A percentile compares a stretch with the other conserved stretches of the same genome.
Conservation (phyloP, 1,284 basidiomycete genomes). For the Neonothopanus nambi region DNA sequence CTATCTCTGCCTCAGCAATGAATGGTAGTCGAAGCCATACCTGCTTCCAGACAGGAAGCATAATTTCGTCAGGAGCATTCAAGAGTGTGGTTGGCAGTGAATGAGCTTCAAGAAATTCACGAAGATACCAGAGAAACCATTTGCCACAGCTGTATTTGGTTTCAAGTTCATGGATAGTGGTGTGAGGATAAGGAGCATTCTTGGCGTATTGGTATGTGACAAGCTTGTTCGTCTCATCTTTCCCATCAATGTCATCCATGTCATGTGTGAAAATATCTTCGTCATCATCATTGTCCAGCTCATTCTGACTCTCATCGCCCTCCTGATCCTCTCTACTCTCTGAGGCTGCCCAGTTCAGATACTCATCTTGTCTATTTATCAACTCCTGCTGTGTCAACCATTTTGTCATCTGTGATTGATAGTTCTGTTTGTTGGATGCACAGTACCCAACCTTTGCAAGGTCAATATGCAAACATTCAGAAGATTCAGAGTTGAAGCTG, state of each 20-base stretch:
- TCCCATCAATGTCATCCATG: background rate
- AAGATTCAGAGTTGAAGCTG: slow-evolving; percentile 18
- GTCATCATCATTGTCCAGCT: background rate
- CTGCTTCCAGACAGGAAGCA: background rate
- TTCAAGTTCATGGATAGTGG: background rate
- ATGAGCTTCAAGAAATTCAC: background rate
- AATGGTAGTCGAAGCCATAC: background rate
- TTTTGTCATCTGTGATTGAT: slow-evolving; percentile 29
- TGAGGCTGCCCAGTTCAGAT: background rate
- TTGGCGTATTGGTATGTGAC: slow-evolving; percentile 3
- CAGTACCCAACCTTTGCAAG: slow-evolving; percentile 17
- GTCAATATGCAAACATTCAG: slow-evolving; percentile 17
- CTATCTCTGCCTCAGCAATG: background rate
- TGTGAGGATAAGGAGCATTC: background rate
- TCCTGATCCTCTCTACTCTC: background rate
- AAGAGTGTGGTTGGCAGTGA: background rate
- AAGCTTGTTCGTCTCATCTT: slow-evolving; percentile 31
- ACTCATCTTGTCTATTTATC: background rate
- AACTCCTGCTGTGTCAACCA: slow-evolving; percentile 28
- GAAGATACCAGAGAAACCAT: slow-evolving; percentile 9
- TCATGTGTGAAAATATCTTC: background rate
- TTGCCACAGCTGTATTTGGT: background rate
- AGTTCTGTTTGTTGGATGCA: slow-evolving; percentile 16
- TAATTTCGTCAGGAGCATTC: background rate
- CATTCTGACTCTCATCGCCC: background rate